These are phyloP conservation scores for Saccharomyces hybrid DNA, from an alignment of 1,139 yeast species.

Conservation along the genomic window DNA sequence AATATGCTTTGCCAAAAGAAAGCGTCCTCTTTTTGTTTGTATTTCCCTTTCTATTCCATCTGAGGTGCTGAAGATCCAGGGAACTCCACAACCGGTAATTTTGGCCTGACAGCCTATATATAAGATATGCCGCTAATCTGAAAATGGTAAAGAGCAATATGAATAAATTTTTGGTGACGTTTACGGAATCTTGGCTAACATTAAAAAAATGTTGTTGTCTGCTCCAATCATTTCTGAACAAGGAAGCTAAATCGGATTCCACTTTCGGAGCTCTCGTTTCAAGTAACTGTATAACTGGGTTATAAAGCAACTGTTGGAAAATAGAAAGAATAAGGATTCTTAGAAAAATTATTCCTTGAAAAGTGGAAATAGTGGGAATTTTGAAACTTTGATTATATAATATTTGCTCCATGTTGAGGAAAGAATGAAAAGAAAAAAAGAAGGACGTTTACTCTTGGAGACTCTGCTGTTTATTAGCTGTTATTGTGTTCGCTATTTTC, in stretches of 20 bases:
- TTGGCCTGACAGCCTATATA: background rate
- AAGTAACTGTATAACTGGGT: background rate
- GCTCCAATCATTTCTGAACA: background rate
- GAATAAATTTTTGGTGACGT: background rate
- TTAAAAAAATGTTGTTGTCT: background rate
- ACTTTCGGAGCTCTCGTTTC: background rate
- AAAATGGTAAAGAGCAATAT: background rate
- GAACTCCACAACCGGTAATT: background rate
- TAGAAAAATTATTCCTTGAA: background rate
- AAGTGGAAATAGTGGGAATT: background rate
- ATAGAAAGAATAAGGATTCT: background rate
- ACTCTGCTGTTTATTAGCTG: background rate
- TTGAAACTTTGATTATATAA: background rate
- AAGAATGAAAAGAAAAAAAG: background rate
- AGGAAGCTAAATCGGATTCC: background rate
- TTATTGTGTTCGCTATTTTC: background rate
- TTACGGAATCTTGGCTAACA: background rate
- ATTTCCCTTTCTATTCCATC: background rate
- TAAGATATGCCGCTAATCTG: background rate
- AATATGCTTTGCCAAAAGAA: background rate
- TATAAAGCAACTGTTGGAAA: background rate
- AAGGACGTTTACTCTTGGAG: background rate
- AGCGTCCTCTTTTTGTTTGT: background rate
- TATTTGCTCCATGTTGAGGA: background rate
- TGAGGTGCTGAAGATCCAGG: background rate